A percentile compares a stretch with the other conserved stretches of the same genome.
phyloP scores from a whole-genome alignment of 1,284 basidiomycete species.

The Apiotrichum veenhuisii region DNA sequence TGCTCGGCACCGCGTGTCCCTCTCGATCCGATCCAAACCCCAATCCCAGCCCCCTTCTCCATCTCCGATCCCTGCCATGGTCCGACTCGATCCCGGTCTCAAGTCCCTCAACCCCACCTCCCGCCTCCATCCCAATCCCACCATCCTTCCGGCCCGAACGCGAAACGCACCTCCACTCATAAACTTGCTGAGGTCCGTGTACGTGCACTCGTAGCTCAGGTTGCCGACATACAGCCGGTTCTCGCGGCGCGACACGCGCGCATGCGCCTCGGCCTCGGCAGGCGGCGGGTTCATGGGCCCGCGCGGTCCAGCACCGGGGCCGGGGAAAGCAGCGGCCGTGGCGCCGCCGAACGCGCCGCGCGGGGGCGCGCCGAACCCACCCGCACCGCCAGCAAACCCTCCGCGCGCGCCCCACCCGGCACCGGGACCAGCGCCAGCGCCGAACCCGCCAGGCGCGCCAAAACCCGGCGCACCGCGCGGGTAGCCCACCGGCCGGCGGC shows the following conservation, averaged over 20 bases:
- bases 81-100: neutral
- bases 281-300: constrained; percentile 87
- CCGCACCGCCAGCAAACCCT: constrained; percentile 59
- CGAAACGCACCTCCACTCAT: constrained; percentile 95
- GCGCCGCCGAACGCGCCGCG: neutral
- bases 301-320: constrained; percentile 55
- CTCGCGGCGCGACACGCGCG: constrained; percentile 91
- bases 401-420: too few relatives aligned
- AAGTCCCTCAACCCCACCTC: neutral
- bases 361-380: neutral
- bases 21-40: neutral
- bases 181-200: constrained; percentile 95
- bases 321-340: too few relatives aligned
- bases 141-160: constrained; percentile 35
- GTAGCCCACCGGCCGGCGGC: constrained; percentile 11
- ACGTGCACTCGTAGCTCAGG: constrained; percentile 94
- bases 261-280: constrained; percentile 81
- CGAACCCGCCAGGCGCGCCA: neutral
- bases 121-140: neutral
- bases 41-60: constrained; percentile 1
- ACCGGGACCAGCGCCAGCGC: neutral
- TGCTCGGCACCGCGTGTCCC: too few relatives aligned
- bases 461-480: neutral
- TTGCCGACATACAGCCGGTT: constrained; percentile 98
- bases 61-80: neutral